phyloP scores from a whole-genome alignment of 2,329 filamentous ascomycete genomes.

The Fusarium longipes region DNA sequence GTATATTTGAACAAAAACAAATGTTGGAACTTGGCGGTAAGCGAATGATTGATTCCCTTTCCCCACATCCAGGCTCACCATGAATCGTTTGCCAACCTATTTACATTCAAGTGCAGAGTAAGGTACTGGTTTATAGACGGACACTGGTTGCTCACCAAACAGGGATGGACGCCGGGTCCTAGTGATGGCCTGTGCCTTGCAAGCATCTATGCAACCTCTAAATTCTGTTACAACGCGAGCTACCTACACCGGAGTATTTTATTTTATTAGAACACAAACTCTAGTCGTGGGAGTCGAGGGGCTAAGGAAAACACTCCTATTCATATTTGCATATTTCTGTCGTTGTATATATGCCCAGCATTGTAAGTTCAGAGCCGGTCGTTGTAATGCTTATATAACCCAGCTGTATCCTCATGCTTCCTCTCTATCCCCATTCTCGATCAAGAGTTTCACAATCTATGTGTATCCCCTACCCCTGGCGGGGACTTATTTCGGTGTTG shows the following conservation, averaged over 20 bases:
- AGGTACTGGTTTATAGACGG: neutral
- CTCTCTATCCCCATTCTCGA: neutral
- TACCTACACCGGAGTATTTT: neutral
- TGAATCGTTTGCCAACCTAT: constrained; percentile 2
- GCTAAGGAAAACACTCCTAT: neutral
- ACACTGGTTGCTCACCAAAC: neutral
- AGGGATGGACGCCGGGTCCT: constrained; percentile 1
- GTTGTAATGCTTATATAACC: neutral
- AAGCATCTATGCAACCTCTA: neutral
- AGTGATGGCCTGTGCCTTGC: neutral
- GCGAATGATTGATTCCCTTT: constrained; percentile 4
- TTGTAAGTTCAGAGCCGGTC: neutral
- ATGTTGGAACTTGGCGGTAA: constrained; percentile 4
- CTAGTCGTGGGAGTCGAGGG: neutral
- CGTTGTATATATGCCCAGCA: too few relatives aligned
- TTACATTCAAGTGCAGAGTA: too few relatives aligned
- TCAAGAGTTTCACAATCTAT: constrained; percentile 18
- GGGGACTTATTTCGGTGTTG: constrained; percentile 10
- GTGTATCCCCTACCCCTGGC: constrained; percentile 13
- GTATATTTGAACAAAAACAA: neutral
- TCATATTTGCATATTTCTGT: neutral
- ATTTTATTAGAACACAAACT: neutral
- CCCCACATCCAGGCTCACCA: constrained; percentile 2
- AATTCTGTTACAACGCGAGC: neutral
- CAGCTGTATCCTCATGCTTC: neutral